phyloP scores from a whole-genome alignment of 2,329 filamentous ascomycete species.

The Lachnellula subtilissima region DNA sequence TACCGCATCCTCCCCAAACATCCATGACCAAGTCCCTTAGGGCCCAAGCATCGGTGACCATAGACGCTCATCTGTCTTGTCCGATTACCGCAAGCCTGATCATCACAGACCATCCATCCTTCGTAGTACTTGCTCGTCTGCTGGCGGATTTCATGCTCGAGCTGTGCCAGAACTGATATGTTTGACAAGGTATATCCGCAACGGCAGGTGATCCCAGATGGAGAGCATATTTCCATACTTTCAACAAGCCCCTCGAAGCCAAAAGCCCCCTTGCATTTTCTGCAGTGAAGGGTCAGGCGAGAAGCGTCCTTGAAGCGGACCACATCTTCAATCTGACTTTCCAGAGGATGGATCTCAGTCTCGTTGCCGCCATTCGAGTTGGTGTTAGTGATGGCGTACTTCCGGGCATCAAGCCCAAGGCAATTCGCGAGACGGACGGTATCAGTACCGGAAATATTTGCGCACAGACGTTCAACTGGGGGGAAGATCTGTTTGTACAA shows the following conservation, averaged over 20 bases:
- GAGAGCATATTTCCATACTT: conserved; percentile 57
- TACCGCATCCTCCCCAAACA: conserved; percentile 86
- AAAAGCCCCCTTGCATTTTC: conserved; percentile 67
- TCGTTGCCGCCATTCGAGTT: conserved; percentile 48
- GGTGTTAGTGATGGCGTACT: conserved; percentile 69
- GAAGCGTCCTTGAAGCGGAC: conserved; percentile 81
- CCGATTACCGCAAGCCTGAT: conserved; percentile 77
- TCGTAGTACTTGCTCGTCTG: conserved; percentile 86
- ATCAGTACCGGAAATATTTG: conserved; percentile 90
- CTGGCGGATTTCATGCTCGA: conserved; percentile 76
- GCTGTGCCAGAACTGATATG: conserved; percentile 75
- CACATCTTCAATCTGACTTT: conserved; percentile 89
- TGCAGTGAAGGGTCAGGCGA: conserved; percentile 73
- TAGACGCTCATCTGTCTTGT: conserved; percentile 93
- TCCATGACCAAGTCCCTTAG: conserved; percentile 75
- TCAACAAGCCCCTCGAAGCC: conserved; percentile 70
- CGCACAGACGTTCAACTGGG: conserved; percentile 94
- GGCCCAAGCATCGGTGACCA: conserved; percentile 82
- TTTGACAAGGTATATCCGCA: conserved; percentile 64
- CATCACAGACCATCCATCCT: conserved; percentile 85
- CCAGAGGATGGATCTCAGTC: conserved; percentile 79
- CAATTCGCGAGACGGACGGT: conserved; percentile 86
- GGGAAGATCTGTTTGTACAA: conserved; percentile 98
- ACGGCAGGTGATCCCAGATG: conserved; percentile 71
- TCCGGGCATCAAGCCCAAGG: conserved; percentile 82